Evolutionary conservation across 2,329 filamentous ascomycete species (phyloP), one percentile per base, ranked within the genome.

Genomic region (Lachnellula occidentalis): DNA sequence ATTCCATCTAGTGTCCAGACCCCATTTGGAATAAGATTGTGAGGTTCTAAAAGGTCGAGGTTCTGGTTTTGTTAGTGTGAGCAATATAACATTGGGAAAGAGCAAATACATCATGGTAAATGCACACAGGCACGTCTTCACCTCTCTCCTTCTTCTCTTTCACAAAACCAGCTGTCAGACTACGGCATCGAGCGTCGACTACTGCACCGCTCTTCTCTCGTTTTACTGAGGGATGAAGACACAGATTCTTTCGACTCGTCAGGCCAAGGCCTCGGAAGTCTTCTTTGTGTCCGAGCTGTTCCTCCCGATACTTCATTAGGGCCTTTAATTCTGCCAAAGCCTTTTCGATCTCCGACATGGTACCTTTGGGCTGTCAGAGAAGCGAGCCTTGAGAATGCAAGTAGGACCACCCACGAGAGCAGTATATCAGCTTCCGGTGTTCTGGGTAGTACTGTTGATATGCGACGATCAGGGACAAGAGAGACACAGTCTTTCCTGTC

Each of bases 261-360:
- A 99, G 71, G 0, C 94, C 94, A 1, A 99, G 77, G 0, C 90
- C 94, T 49, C 94, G 82, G 64, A 99, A 99, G 17, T 99, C 92
- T 71, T 99, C 94, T 60, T 87, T 87, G 56, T 87, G 79, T 0
- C 94, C 94, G n/a, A 99, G 80, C 70, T 96, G 84, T 60, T 96
- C 82, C 5, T 90, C 77, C 15, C 94, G 87, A 68, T 96, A 97
- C 69, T 95, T 95, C 92, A 99, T 99, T 51, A 99, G 74, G 22
- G 85, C 86, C 70, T 94, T 91, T 64, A 99, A 71, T 72, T 99
- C 94, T 9, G 90, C 89, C 50, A 99, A 74, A 0, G 95, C 94
- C 74, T 99, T 99, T 70, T 99, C 94, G 67, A 99, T 99, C 75
- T 99, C 94, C 37, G 94, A 99, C 92, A 99, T 99, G 54, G 94